Evolutionary conservation across 768 basidiomycete species (phyloP).

Genomic region (Symmetrospora coprosmae): DNA sequence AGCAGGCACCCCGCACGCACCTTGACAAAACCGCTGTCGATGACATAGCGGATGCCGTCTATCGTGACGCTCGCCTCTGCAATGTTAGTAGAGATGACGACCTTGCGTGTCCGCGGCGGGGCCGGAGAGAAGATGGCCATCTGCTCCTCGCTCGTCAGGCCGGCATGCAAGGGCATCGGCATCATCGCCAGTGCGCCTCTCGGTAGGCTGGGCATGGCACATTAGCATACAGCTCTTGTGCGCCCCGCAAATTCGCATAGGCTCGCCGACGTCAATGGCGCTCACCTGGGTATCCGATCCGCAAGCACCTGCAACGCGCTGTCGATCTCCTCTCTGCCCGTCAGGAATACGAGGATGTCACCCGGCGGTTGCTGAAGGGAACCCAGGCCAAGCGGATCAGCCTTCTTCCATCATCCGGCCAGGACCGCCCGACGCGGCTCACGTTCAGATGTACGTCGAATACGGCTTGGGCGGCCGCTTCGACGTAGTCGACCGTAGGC

Average conservation of each 20-base stretch:
- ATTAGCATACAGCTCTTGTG: too few species aligned
- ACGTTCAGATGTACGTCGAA: conserved; percentile 69
- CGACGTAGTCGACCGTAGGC: conserved; percentile 64
- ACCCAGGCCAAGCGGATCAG: background rate
- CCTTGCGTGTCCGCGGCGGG: conserved; percentile 64
- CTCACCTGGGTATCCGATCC: conserved; percentile 15
- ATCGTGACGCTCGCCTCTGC: conserved; percentile 97
- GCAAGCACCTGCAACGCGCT: conserved; percentile 49
- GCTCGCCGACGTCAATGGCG: conserved; percentile 40
- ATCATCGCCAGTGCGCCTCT: conserved; percentile 45
- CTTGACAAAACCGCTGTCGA: conserved; percentile 93
- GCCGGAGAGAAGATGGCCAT: conserved; percentile 66
- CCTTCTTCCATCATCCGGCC: too few species aligned
- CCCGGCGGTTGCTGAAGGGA: conserved; percentile 55
- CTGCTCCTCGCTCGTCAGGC: conserved; percentile 75
- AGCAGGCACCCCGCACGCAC: conserved; percentile 39
- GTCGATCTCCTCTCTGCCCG: conserved; percentile 93
- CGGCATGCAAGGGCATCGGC: conserved; percentile 72
- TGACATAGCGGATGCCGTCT: conserved; percentile 81
- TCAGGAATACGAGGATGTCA: conserved; percentile 84
- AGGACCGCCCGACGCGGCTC: conserved; percentile 18
- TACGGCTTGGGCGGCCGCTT: conserved; percentile 63
- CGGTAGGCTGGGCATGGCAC: conserved; percentile 44
- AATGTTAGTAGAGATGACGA: conserved; percentile 86
- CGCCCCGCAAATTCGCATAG: too few species aligned